Evolutionary conservation across 305 asterid genomes (phyloP).

Genomic region (Fraxinus ornus): DNA sequence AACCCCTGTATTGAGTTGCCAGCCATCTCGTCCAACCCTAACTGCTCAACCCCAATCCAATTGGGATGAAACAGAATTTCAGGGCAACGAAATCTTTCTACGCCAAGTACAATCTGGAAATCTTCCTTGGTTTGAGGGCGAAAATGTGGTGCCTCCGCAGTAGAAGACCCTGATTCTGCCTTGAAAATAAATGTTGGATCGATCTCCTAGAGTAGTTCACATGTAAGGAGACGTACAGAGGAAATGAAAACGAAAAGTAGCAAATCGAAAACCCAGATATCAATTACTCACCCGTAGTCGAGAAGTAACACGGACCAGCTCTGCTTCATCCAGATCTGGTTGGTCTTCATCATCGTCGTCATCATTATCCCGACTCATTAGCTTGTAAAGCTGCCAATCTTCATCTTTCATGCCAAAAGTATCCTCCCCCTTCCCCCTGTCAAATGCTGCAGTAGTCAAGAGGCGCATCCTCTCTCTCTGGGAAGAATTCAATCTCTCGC

Average conservation of each 20-base stretch:
- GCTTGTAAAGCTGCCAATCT: slow-evolving; percentile 99
- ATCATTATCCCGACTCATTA: slow-evolving; percentile 87
- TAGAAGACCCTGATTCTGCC: slow-evolving; percentile 58
- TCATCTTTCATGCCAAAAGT: slow-evolving; percentile 90
- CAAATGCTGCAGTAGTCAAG: slow-evolving; percentile 94
- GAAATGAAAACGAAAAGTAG: neutral
- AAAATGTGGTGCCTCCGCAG: slow-evolving; percentile 66
- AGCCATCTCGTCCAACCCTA: slow-evolving; percentile 90
- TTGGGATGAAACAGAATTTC: slow-evolving; percentile 80
- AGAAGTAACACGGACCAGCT: slow-evolving; percentile 76
- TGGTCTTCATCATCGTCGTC: slow-evolving; percentile 70
- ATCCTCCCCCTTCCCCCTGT: slow-evolving; percentile 98
- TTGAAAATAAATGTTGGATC: slow-evolving; percentile 77
- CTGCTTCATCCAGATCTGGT: slow-evolving; percentile 76
- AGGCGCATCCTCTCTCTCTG: slow-evolving; percentile 99
- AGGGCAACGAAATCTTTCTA: slow-evolving; percentile 92
- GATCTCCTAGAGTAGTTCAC: slow-evolving; percentile 52
- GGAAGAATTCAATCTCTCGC: slow-evolving; percentile 81
- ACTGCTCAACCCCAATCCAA: slow-evolving; percentile 79
- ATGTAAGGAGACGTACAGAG: neutral
- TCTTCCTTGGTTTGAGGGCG: slow-evolving; percentile 90
- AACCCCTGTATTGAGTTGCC: slow-evolving; percentile 69
- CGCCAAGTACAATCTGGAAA: slow-evolving; percentile 75
- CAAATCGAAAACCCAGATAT: neutral
- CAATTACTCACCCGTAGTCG: slow-evolving; percentile 68